phyloP scores from a whole-genome alignment of 176 grass and related monocot genomes.

The Eleusine indica region DNA sequence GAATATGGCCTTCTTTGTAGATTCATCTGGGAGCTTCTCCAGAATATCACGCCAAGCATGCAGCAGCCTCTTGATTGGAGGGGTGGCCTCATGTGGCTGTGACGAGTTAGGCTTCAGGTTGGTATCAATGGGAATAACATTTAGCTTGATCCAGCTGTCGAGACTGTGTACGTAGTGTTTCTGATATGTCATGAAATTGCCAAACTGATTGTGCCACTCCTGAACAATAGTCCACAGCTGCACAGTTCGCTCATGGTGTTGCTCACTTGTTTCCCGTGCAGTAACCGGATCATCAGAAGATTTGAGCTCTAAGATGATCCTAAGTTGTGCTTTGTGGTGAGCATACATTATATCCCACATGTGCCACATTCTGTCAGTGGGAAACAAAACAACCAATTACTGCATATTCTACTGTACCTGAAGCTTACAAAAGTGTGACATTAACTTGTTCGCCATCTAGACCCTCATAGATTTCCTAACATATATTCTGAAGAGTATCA shows the following conservation, averaged over 20 bases:
- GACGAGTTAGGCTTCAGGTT: slow-evolving; percentile 54
- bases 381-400: slow-evolving; percentile 20
- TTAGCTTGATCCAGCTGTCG: slow-evolving; percentile 70
- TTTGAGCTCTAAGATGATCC: slow-evolving; percentile 56
- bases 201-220: slow-evolving; percentile 65
- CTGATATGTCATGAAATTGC: slow-evolving; percentile 63
- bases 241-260: slow-evolving; percentile 56
- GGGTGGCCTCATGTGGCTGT: slow-evolving; percentile 49
- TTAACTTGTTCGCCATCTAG: neutral
- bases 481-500: neutral
- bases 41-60: slow-evolving; percentile 61
- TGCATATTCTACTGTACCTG: neutral
- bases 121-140: slow-evolving; percentile 67
- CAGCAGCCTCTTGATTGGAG: slow-evolving; percentile 73
- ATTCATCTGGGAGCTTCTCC: slow-evolving; percentile 53
- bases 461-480: neutral
- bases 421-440: neutral
- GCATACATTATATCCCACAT: slow-evolving; percentile 74
- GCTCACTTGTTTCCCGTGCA: slow-evolving; percentile 57
- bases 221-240: slow-evolving; percentile 57
- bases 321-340: slow-evolving; percentile 62
- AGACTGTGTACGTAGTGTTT: slow-evolving; percentile 59
- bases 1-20: slow-evolving; percentile 51
- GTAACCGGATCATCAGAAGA: slow-evolving; percentile 48
- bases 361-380: slow-evolving; percentile 52